Evolutionary conservation across 2,329 filamentous ascomycete species (phyloP).

Genomic region (Fusarium albidum): DNA sequence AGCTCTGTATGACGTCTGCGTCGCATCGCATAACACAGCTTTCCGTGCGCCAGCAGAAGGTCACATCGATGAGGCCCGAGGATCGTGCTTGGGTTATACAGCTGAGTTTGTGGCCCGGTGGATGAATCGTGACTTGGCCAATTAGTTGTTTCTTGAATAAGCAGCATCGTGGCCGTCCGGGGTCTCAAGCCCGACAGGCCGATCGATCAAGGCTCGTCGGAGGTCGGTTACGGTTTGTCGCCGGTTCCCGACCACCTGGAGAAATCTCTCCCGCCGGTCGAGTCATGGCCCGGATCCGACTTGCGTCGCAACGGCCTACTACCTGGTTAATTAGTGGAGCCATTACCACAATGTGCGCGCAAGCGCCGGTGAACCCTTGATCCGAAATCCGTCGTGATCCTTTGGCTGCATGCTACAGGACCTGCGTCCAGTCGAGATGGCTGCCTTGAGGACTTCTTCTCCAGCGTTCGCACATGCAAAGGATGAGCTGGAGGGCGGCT

Average conservation of each 20-base stretch:
- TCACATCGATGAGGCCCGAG: conserved; percentile 34
- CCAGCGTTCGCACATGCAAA: no score
- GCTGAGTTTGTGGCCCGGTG: conserved; percentile 4
- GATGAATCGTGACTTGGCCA: conserved; percentile 2
- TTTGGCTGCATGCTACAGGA: no score
- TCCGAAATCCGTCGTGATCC: conserved; percentile 7
- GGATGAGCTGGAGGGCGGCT: no score
- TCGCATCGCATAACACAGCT: conserved; percentile 21
- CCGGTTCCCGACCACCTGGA: conserved; percentile 16
- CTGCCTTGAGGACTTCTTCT: no score
- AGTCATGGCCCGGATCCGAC: neutral
- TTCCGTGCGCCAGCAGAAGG: conserved; percentile 24
- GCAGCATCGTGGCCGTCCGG: neutral
- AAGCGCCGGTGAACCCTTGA: neutral
- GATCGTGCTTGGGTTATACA: conserved; percentile 18
- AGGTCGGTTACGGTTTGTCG: conserved; percentile 5
- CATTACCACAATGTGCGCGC: neutral
- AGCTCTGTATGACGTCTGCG: conserved; percentile 16
- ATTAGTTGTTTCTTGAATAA: neutral
- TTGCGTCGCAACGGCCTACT: neutral
- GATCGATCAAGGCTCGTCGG: conserved; percentile 6
- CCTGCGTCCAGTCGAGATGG: no score
- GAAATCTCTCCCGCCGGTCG: neutral
- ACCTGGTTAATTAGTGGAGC: no score
- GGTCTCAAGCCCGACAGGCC: neutral